phyloP scores from a whole-genome alignment of 192 early-diverging fungal species.

The Spizellomyces punctatus region DNA sequence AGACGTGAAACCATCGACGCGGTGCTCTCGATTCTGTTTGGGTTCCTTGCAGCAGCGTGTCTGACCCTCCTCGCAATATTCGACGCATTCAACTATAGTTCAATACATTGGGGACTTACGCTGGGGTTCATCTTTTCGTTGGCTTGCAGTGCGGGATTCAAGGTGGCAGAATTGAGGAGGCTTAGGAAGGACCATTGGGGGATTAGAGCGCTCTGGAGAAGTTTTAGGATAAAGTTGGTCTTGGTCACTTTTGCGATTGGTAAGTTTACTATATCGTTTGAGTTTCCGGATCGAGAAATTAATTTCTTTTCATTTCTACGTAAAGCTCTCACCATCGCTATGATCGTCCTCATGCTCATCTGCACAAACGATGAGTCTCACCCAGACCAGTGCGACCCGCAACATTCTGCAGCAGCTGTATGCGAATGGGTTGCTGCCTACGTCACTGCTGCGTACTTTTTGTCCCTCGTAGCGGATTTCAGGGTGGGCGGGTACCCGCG shows the following conservation, averaged over 20 bases:
- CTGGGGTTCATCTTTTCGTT: slow-evolving; percentile 26
- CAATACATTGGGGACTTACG: slow-evolving; percentile 23
- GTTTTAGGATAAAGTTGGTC: slow-evolving; percentile 10
- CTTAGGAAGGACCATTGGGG: slow-evolving; percentile 18
- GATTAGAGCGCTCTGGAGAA: background rate
- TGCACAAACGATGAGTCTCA: background rate
- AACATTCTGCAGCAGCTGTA: slow-evolving; percentile 23
- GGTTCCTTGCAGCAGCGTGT: slow-evolving; percentile 3
- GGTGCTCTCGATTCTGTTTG: slow-evolving; percentile 22
- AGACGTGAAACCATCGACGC: slow-evolving; percentile 19
- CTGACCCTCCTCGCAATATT: slow-evolving; percentile 10
- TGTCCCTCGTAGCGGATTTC: slow-evolving; percentile 18
- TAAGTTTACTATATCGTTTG: slow-evolving; percentile 3
- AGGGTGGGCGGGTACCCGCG: background rate
- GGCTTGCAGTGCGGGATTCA: slow-evolving; percentile 20
- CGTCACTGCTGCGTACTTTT: slow-evolving; percentile 15
- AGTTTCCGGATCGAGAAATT: background rate
- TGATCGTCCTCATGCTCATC: slow-evolving; percentile 29
- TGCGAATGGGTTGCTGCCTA: slow-evolving; percentile 30
- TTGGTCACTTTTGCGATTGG: slow-evolving; percentile 24
- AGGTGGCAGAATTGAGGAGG: slow-evolving; percentile 12
- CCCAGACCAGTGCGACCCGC: slow-evolving; percentile 2
- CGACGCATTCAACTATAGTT: background rate
- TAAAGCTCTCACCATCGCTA: slow-evolving; percentile 16
- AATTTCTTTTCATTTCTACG: background rate